Conservation (phyloP, 352 stramenopile genomes). For the Aphanomyces astaci region DNA sequence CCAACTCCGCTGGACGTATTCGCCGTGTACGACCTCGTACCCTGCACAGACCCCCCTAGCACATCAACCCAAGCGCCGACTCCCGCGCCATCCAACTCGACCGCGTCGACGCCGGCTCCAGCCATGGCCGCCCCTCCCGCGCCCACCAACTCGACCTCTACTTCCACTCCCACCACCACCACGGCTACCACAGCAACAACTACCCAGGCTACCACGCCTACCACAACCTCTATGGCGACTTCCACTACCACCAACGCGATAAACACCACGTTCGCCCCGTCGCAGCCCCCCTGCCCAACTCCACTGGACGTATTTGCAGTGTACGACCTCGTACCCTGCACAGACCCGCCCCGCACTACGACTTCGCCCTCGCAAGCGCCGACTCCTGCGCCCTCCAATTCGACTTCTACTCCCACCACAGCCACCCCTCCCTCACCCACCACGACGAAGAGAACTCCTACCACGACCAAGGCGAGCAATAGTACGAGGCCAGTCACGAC, state of each 20-base stretch:
- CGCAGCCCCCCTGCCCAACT: not conserved
- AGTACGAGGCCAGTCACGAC: not conserved
- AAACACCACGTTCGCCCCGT: not conserved
- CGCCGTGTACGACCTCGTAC: no score
- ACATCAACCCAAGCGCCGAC: not conserved
- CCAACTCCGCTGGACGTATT: no score
- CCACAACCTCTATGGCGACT: not conserved
- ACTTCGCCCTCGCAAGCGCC: not conserved
- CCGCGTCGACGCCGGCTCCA: not conserved
- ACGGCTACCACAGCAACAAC: not conserved
- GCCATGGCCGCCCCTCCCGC: not conserved
- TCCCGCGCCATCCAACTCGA: not conserved
- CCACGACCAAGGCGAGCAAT: not conserved
- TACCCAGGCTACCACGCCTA: not conserved
- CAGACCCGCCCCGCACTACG: no score
- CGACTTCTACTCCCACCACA: not conserved
- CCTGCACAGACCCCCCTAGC: no score
- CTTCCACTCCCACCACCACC: not conserved
- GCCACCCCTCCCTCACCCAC: not conserved
- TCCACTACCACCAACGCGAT: not conserved
- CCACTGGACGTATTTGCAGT: not conserved
- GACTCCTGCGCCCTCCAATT: not conserved
- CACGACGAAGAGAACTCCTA: not conserved
- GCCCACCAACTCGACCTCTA: not conserved
- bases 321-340: not conserved